phyloP scores from a whole-genome alignment of 2,329 filamentous ascomycete species.

The Cryphonectria radicalis region DNA sequence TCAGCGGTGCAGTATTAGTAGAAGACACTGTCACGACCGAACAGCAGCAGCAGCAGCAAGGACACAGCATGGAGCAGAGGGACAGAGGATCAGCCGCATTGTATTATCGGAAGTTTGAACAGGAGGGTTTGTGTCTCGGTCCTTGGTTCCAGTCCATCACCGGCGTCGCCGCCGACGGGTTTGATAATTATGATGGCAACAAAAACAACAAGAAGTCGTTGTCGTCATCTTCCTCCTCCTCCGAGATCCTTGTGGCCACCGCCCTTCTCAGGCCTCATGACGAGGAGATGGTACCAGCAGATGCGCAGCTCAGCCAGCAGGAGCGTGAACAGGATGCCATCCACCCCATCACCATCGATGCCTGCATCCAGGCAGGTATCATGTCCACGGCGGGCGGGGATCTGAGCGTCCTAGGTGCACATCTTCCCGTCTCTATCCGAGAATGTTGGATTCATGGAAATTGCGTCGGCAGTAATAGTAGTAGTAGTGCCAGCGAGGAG shows the following conservation, averaged over 20 bases:
- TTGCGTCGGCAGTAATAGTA: too few species aligned
- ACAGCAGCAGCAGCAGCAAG: background rate
- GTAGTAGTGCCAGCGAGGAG: too few species aligned
- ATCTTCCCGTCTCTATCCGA: background rate
- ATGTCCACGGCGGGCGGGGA: constrained; percentile 2
- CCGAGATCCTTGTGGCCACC: background rate
- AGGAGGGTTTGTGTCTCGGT: background rate
- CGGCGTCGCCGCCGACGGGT: background rate
- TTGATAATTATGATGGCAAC: background rate
- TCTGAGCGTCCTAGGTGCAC: background rate
- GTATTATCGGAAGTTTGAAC: background rate
- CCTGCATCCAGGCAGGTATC: constrained; percentile 35
- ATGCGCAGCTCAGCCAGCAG: background rate
- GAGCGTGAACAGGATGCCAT: constrained; percentile 32
- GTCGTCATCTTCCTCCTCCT: too few species aligned
- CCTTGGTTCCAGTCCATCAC: background rate
- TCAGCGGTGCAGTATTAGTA: background rate
- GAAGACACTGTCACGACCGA: background rate
- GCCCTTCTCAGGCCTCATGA: background rate
- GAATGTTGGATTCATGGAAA: background rate
- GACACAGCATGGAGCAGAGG: background rate
- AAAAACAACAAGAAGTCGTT: background rate
- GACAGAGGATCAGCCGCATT: too few species aligned
- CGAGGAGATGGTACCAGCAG: background rate
- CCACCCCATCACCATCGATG: constrained; percentile 46